Conservation (phyloP, 2,329 filamentous ascomycete genomes). For the Ophiostoma australiae region DNA sequence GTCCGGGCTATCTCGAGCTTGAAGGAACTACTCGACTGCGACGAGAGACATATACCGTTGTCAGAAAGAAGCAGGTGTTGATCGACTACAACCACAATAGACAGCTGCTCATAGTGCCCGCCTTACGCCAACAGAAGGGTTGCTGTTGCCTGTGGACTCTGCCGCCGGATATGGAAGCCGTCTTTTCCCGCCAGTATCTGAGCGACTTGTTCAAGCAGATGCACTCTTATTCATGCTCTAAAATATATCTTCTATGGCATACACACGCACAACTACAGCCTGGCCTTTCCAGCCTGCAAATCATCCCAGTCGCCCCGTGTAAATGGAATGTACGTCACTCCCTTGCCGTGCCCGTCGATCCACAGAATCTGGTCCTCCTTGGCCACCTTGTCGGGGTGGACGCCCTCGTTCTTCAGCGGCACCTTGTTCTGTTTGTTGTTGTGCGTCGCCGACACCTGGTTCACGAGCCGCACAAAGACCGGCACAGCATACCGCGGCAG, state of each 20-base stretch:
- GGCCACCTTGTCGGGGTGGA: slow-evolving; percentile 50
- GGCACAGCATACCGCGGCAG: slow-evolving; percentile 72
- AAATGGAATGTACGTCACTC: slow-evolving; percentile 55
- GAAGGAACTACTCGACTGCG: not conserved
- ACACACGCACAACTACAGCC: slow-evolving; percentile 26
- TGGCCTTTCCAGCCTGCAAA: slow-evolving; percentile 31
- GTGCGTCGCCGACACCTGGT: slow-evolving; percentile 56
- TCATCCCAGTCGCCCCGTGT: slow-evolving; percentile 53
- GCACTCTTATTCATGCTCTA: not conserved
- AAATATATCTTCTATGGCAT: not conserved
- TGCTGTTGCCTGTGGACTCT: not conserved
- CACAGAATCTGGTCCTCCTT: slow-evolving; percentile 45
- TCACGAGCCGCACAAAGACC: slow-evolving; percentile 62
- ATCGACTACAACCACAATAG: not conserved
- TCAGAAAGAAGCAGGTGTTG: not conserved
- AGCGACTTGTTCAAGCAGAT: not conserved
- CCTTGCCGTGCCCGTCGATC: slow-evolving; percentile 54
- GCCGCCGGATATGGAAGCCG: not conserved
- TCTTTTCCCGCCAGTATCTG: too few relatives aligned
- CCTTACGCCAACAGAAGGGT: not conserved
- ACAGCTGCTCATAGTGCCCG: not conserved
- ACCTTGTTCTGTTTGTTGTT: slow-evolving; percentile 81
- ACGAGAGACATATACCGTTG: not conserved
- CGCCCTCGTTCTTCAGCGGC: slow-evolving; percentile 61
- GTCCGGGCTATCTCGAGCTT: not conserved